These are phyloP conservation scores for Fusarium musae DNA, from an alignment of 2,329 filamentous ascomycete species.

Conservation along the genomic window DNA sequence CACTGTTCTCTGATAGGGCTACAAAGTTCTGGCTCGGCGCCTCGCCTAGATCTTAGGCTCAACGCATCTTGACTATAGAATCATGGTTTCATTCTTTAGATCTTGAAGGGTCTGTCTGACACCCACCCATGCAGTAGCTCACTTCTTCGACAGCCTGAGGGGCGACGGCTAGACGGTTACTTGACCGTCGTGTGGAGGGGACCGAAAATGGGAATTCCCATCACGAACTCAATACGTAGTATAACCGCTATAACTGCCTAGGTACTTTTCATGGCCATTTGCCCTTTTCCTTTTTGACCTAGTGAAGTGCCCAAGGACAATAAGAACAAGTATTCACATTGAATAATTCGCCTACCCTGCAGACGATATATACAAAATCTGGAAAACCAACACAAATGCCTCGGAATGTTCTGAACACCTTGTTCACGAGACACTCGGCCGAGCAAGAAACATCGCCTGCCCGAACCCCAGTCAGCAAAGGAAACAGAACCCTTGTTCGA, in stretches of 20 bases:
- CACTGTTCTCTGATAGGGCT: conserved; percentile 13
- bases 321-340: background rate
- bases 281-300: background rate
- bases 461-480: background rate
- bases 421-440: conserved; percentile 9
- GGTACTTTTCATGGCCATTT: background rate
- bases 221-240: background rate
- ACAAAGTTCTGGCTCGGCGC: conserved; percentile 7
- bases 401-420: background rate
- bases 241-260: background rate
- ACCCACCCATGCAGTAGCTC: background rate
- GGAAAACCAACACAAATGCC: background rate
- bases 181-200: background rate
- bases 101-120: background rate
- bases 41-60: background rate
- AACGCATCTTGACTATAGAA: background rate
- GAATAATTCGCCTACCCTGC: background rate
- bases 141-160: background rate
- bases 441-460: background rate
- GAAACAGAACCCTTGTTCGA: conserved; percentile 5
- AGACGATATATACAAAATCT: background rate
- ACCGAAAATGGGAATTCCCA: background rate
- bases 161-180: background rate
- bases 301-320: background rate
- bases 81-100: background rate